These are phyloP conservation scores for Artemisia annua DNA, from an alignment of 129 eudicot genomes.

Conservation along the genomic window DNA sequence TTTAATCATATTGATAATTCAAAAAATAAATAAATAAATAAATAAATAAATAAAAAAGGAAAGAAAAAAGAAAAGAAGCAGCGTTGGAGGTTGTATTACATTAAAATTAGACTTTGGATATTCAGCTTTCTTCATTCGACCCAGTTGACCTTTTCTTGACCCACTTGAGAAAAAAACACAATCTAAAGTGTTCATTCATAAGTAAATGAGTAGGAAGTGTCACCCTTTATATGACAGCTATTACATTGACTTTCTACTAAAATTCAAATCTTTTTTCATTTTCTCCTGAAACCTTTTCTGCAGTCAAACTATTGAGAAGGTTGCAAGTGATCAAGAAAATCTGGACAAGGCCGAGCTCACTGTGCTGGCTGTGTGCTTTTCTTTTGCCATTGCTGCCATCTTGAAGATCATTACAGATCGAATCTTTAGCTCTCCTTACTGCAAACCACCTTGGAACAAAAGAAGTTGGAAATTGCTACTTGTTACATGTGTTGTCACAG, in stretches of 20 bases:
- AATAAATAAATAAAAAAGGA: too few relatives aligned
- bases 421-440: slow-evolving; percentile 27
- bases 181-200: too few relatives aligned
- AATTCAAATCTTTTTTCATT: not conserved
- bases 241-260: not conserved
- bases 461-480: slow-evolving; percentile 47
- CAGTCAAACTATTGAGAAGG: slow-evolving; percentile 72
- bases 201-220: too few relatives aligned
- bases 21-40: too few relatives aligned
- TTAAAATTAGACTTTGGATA: too few relatives aligned
- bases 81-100: too few relatives aligned
- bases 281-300: slow-evolving; percentile 8
- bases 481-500: slow-evolving; percentile 38
- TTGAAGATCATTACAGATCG: slow-evolving; percentile 50
- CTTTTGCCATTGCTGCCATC: slow-evolving; percentile 53
- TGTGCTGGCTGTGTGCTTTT: slow-evolving; percentile 52
- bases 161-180: too few relatives aligned
- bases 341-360: slow-evolving; percentile 75
- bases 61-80: too few relatives aligned
- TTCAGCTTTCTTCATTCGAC: too few relatives aligned
- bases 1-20: too few relatives aligned
- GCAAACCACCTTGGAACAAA: slow-evolving; percentile 19
- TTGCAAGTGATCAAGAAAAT: slow-evolving; percentile 59
- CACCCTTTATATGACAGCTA: not conserved
- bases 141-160: too few relatives aligned